These are phyloP conservation scores for Neurospora sp. DNA, from an alignment of 495 filamentous ascomycete genomes.

Conservation along the genomic window DNA sequence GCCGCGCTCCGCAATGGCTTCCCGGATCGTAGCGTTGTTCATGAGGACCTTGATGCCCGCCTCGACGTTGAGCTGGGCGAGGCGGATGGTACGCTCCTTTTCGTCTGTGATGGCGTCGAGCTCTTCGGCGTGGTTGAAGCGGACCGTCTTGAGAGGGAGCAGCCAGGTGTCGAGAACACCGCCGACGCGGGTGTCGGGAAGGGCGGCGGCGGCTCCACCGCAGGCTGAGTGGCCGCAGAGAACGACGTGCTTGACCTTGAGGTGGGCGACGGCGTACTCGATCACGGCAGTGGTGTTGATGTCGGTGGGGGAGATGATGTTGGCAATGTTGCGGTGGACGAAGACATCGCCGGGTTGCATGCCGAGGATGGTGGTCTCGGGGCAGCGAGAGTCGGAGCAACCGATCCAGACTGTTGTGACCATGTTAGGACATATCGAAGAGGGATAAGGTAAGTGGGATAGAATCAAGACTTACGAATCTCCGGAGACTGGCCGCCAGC, in stretches of 20 bases:
- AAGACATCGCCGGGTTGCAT: slow-evolving; percentile 84
- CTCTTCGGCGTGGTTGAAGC: slow-evolving; percentile 43
- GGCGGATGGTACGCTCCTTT: slow-evolving; percentile 37
- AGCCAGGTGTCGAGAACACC: slow-evolving; percentile 77
- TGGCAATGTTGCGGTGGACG: slow-evolving; percentile 91
- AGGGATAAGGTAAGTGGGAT: neutral
- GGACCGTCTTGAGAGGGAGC: slow-evolving; percentile 55
- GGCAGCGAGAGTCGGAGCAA: slow-evolving; percentile 82
- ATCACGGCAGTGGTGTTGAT: slow-evolving; percentile 69
- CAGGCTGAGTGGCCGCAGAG: slow-evolving; percentile 78
- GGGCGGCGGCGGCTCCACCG: slow-evolving; percentile 63
- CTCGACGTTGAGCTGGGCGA: slow-evolving; percentile 62
- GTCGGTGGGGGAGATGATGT: slow-evolving; percentile 69
- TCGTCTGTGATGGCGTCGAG: slow-evolving; percentile 38
- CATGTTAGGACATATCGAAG: neutral
- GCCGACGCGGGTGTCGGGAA: slow-evolving; percentile 58
- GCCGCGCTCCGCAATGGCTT: slow-evolving; percentile 57
- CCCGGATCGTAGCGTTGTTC: slow-evolving; percentile 48
- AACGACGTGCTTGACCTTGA: slow-evolving; percentile 75
- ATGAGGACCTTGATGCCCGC: slow-evolving; percentile 54
- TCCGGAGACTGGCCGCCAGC: slow-evolving; percentile 59
- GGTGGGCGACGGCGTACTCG: slow-evolving; percentile 64
- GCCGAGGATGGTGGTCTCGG: slow-evolving; percentile 75
- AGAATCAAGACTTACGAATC: slow-evolving; percentile 42
- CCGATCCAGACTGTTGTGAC: slow-evolving; percentile 63